Conservation (phyloP, 345 rosid species). For the Euclidium syriacum region DNA sequence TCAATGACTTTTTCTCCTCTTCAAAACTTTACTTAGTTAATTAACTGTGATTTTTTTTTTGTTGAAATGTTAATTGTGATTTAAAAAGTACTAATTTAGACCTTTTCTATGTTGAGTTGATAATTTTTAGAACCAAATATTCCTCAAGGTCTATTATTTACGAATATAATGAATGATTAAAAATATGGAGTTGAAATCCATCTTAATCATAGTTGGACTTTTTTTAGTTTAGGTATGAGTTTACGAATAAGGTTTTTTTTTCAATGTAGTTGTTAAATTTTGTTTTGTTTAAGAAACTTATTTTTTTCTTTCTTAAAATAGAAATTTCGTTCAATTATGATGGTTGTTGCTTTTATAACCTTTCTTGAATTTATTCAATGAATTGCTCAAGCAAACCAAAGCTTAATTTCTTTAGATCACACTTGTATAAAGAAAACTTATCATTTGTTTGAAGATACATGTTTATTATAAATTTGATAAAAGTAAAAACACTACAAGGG, state of each 20-base stretch:
- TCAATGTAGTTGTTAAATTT: conserved; percentile 1
- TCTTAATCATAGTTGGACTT: conserved; percentile 14
- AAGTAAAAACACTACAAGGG: too few relatives aligned
- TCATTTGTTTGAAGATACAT: too few relatives aligned
- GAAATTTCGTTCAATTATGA: neutral
- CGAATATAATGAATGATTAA: neutral
- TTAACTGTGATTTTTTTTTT: neutral
- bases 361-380: neutral
- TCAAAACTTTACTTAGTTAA: neutral
- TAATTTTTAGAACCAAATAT: neutral
- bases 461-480: too few relatives aligned
- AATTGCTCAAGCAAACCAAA: neutral
- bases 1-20: conserved; percentile 3
- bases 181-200: conserved; percentile 16
- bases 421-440: neutral
- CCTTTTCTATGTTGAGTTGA: neutral
- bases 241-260: neutral
- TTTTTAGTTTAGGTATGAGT: conserved; percentile 9
- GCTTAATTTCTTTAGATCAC: too few relatives aligned
- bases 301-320: neutral
- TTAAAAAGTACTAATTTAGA: too few relatives aligned
- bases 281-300: neutral
- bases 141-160: neutral
- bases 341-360: neutral
- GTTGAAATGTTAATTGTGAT: too few relatives aligned